Conservation (phyloP, 2,329 filamentous ascomycete species). For the Lecanosticta acicola region DNA sequence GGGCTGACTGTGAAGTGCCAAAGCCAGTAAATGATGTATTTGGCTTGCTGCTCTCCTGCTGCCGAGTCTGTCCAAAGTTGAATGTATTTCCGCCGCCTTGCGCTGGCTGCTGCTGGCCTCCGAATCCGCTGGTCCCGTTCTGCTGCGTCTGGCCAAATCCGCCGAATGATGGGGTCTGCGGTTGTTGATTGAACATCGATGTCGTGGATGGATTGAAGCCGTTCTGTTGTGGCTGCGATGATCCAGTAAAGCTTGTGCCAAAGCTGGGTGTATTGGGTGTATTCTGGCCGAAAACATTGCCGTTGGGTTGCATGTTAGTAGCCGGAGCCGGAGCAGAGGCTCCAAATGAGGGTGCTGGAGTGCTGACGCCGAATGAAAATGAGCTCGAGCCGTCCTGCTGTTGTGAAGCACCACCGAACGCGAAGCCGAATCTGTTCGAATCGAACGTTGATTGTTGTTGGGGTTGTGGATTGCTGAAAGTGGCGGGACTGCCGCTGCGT, state of each 20-base stretch:
- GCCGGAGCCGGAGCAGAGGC: neutral
- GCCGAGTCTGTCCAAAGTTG: slow-evolving; percentile 8
- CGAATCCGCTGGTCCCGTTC: slow-evolving; percentile 8
- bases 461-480: slow-evolving; percentile 5
- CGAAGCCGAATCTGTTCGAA: slow-evolving; percentile 10
- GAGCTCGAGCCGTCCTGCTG: slow-evolving; percentile 6
- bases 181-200: slow-evolving; percentile 15
- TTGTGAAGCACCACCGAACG: slow-evolving; percentile 10
- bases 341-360: slow-evolving; percentile 7
- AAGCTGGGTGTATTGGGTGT: slow-evolving; percentile 13
- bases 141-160: slow-evolving; percentile 16
- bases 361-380: slow-evolving; percentile 14
- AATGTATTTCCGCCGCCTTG: slow-evolving; percentile 8
- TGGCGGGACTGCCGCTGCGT: slow-evolving; percentile 14
- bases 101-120: slow-evolving; percentile 9
- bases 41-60: slow-evolving; percentile 5
- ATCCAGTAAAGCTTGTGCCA: slow-evolving; percentile 11
- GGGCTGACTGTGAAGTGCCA: neutral
- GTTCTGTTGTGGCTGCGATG: slow-evolving; percentile 13
- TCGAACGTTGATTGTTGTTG: slow-evolving; percentile 9
- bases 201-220: slow-evolving; percentile 14
- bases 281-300: slow-evolving; percentile 11
- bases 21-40: slow-evolving; percentile 8
- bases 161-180: slow-evolving; percentile 13
- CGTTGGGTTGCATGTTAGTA: slow-evolving; percentile 7